phyloP scores from a whole-genome alignment of 345 rosid genomes.

The Salix caprea region DNA sequence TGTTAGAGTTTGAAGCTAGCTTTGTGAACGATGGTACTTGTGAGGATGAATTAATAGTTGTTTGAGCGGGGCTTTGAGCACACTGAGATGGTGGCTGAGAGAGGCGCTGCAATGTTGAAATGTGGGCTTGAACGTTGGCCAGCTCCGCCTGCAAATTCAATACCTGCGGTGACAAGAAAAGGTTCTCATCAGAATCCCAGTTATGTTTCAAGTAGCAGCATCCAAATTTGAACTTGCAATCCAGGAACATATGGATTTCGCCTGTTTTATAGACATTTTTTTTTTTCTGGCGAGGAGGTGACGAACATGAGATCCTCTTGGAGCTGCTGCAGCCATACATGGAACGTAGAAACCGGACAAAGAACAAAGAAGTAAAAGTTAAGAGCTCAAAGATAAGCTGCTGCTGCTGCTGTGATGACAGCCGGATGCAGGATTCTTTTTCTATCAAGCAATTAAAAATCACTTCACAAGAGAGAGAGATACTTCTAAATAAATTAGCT shows the following conservation, averaged over 20 bases:
- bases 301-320: background rate
- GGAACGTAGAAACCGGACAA: background rate
- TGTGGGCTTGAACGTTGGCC: slow-evolving; percentile 58
- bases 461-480: background rate
- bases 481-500: too few species aligned
- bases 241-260: background rate
- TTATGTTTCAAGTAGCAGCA: background rate
- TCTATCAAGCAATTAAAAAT: background rate
- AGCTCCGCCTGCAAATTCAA: slow-evolving; percentile 77
- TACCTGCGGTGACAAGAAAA: slow-evolving; percentile 33
- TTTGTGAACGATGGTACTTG: slow-evolving; percentile 20
- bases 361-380: background rate
- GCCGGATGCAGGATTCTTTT: background rate
- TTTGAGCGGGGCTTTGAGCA: slow-evolving; percentile 2
- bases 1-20: slow-evolving; percentile 24
- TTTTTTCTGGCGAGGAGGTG: background rate
- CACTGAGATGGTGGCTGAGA: slow-evolving; percentile 21
- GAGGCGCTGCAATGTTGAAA: slow-evolving; percentile 45
- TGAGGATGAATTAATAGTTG: slow-evolving; percentile 14
- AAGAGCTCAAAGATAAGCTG: background rate
- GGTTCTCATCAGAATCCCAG: background rate
- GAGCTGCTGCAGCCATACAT: background rate
- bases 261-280: background rate
- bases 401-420: background rate
- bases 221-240: background rate